Conservation (phyloP, 2,329 filamentous ascomycete species). For the Exophiala viscosa region DNA sequence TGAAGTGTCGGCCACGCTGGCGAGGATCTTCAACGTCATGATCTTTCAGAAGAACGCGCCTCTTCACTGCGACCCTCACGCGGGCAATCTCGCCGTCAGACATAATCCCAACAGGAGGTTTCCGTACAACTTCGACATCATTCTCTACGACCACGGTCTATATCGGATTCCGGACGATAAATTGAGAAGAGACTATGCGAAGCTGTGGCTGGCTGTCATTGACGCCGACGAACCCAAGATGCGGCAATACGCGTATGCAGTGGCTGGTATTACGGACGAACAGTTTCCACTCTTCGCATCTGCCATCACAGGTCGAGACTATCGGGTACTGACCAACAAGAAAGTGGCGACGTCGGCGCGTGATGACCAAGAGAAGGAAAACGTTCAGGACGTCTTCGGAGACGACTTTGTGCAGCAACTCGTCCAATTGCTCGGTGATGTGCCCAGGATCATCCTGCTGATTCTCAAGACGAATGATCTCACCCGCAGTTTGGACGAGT, state of each 20-base stretch:
- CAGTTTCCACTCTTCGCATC: slow-evolving; percentile 94
- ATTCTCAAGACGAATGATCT: slow-evolving; percentile 98
- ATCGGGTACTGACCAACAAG: slow-evolving; percentile 65
- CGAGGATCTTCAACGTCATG: slow-evolving; percentile 98
- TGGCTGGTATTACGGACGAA: slow-evolving; percentile 81
- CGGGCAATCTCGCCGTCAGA: slow-evolving; percentile 89
- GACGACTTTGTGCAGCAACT: slow-evolving; percentile 86
- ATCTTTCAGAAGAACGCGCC: slow-evolving; percentile 88
- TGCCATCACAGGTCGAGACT: slow-evolving; percentile 93
- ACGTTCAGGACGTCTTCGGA: slow-evolving; percentile 77
- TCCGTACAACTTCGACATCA: slow-evolving; percentile 80
- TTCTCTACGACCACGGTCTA: slow-evolving; percentile 94
- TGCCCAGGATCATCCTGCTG: slow-evolving; percentile 86
- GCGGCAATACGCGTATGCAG: slow-evolving; percentile 82
- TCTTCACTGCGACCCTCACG: slow-evolving; percentile 94
- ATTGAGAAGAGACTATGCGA: slow-evolving; percentile 82
- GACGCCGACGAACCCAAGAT: slow-evolving; percentile 81
- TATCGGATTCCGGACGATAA: slow-evolving; percentile 85
- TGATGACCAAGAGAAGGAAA: slow-evolving; percentile 73
- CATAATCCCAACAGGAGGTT: slow-evolving; percentile 61
- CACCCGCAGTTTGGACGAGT: slow-evolving; percentile 89
- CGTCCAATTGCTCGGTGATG: slow-evolving; percentile 79
- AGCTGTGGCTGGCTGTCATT: slow-evolving; percentile 95
- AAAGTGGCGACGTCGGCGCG: slow-evolving; percentile 50
- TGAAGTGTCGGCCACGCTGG: slow-evolving; percentile 86